Base-by-base conservation (phyloP, 2,329 filamentous ascomycete species). In the Calonectria ilicicola region DNA sequence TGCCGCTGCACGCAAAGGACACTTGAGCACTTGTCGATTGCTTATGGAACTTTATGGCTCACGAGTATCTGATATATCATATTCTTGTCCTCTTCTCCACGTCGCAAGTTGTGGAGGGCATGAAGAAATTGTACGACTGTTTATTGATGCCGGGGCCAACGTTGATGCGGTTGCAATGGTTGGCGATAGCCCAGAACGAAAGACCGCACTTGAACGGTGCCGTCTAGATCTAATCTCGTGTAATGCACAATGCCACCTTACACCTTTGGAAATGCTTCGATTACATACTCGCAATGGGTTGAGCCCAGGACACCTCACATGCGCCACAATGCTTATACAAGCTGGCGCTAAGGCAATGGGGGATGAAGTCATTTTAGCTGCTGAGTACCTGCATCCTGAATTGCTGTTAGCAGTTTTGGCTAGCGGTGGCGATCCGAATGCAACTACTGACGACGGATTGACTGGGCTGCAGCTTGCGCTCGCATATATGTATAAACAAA, bases 1-100 rank as follows among this genome's bases (percentile, higher is more conserved):
- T 35, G 68, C 32, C 12, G 68, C 68, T 6, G 42, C 68, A 8
- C n/a, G 62, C 8, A 46, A 32, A 15, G 68, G 62, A 12, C 62
- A 65, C 12, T 21, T 23, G 17, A 23, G 5, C 19, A 60, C 51
- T 23, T 65, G 47, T 9, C 10, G 47, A 27, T 7, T 65, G n/a
- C 60, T 70, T 17, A 14, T 70, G 15, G 15, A 58, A 2, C 38
- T 70, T 4, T 23, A 65, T 21, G 40, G 29, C 17, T 12, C 29
- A 3, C 8, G 29, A 7, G 4, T 23, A 21, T 26, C 40, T 19
- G 5, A 10, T 6, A 29, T 19, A 15, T 19, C 21, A 65, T 38
- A 38, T 2, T 10, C 42, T 19, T 44, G 23, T 1, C 51, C 62
- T 0, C 47, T 51, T 15, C 26, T 70, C 4, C 62, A 70, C 29